Evolutionary conservation across 1,284 basidiomycete species (phyloP).

Genomic region (Ustilago nuda): DNA sequence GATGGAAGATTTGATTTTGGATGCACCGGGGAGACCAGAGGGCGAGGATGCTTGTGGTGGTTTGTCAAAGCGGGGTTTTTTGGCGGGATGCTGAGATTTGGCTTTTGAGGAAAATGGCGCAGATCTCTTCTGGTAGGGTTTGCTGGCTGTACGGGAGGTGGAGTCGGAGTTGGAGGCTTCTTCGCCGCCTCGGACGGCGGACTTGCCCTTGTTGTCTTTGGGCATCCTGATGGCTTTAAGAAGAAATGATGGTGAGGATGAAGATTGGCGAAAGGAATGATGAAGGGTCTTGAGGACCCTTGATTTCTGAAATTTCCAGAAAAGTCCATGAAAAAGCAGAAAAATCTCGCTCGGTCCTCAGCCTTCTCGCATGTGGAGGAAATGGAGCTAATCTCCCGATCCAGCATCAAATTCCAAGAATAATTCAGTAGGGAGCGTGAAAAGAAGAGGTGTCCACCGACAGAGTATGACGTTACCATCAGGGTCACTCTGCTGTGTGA

Average conservation of each 20-base stretch:
- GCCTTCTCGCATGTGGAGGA: neutral
- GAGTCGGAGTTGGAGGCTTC: constrained; percentile 7
- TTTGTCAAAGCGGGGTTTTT: constrained; percentile 35
- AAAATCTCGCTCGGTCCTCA: neutral
- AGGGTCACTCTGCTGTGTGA: neutral
- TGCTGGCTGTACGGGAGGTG: neutral
- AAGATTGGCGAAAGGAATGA: neutral
- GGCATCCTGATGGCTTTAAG: constrained; percentile 14
- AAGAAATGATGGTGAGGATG: neutral
- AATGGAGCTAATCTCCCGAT: constrained; percentile 1
- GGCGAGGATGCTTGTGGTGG: constrained; percentile 7
- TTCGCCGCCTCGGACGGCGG: constrained; percentile 14
- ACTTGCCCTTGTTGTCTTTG: constrained; percentile 31
- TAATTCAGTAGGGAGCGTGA: neutral
- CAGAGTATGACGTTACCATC: neutral
- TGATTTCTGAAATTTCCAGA: neutral
- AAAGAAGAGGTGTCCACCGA: neutral
- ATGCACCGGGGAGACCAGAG: constrained; percentile 32
- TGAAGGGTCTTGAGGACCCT: neutral
- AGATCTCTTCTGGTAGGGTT: constrained; percentile 29
- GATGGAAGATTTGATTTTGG: constrained; percentile 55
- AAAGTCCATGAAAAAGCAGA: neutral
- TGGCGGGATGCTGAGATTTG: constrained; percentile 19
- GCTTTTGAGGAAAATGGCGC: constrained; percentile 17
- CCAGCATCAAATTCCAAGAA: neutral